Evolutionary conservation across 108 stramenopile genomes (phyloP).

Genomic region (Pseudonitzschia pungens): DNA sequence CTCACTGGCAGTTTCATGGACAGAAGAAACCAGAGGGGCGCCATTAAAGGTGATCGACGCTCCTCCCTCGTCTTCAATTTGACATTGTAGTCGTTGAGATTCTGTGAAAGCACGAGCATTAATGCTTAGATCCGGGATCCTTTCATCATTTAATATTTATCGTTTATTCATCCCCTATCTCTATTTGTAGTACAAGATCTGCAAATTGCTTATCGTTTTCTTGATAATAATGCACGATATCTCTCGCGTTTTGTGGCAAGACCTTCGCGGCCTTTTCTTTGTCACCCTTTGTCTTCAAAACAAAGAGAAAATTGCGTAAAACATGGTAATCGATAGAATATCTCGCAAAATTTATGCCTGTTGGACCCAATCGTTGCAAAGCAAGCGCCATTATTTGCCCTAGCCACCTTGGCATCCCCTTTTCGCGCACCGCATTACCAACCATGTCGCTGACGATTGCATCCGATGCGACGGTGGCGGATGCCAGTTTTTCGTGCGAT

Average conservation of each 20-base stretch:
- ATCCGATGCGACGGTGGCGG: constrained; percentile 63
- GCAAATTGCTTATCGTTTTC: constrained; percentile 39
- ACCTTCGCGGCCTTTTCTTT: constrained; percentile 31
- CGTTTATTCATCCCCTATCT: background rate
- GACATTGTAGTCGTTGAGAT: too few relatives aligned
- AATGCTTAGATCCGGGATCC: background rate
- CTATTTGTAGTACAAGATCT: background rate
- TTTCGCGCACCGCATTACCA: constrained; percentile 43
- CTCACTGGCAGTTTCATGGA: too few relatives aligned
- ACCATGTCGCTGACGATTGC: constrained; percentile 58
- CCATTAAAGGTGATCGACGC: too few relatives aligned
- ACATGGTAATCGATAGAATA: constrained; percentile 83
- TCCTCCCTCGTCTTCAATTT: too few relatives aligned
- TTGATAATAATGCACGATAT: constrained; percentile 60
- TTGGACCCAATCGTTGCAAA: constrained; percentile 61
- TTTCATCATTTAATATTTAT: background rate
- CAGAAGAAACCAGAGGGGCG: too few relatives aligned
- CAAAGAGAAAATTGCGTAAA: constrained; percentile 75
- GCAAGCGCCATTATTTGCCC: constrained; percentile 66
- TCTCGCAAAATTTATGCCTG: constrained; percentile 75
- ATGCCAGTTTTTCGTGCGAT: constrained; percentile 58
- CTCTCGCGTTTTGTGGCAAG: constrained; percentile 54
- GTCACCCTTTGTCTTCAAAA: constrained; percentile 51
- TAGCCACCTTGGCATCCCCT: constrained; percentile 66
- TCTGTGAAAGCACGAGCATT: too few relatives aligned